These are phyloP conservation scores for Limtongia smithiae DNA, from an alignment of 805 yeast genomes.

Conservation along the genomic window DNA sequence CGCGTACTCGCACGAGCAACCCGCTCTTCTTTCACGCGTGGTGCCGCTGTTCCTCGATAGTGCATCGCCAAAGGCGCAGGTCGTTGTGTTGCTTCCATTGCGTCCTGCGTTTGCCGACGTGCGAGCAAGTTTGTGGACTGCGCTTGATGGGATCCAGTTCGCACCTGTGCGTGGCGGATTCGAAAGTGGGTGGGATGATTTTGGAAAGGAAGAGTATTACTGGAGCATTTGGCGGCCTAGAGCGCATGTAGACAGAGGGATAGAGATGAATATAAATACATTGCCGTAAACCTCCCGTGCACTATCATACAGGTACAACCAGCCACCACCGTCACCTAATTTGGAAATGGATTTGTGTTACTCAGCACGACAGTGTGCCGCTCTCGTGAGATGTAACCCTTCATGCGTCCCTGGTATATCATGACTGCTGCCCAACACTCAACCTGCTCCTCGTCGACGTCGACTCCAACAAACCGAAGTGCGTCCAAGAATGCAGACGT, in stretches of 20 bases:
- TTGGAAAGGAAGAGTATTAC: constrained; percentile 62
- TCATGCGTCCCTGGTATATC: constrained; percentile 57
- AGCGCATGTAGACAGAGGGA: background rate
- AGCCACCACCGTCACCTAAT: background rate
- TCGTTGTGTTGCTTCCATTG: constrained; percentile 73
- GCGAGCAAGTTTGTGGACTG: constrained; percentile 55
- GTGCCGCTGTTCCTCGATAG: constrained; percentile 46
- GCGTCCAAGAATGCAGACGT: constrained; percentile 46
- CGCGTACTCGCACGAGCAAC: constrained; percentile 79
- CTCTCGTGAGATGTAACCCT: constrained; percentile 79
- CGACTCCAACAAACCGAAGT: constrained; percentile 37
- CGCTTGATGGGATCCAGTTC: constrained; percentile 42
- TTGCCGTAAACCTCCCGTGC: background rate
- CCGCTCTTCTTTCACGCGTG: constrained; percentile 64
- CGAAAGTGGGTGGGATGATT: constrained; percentile 78
- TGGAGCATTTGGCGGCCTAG: constrained; percentile 31
- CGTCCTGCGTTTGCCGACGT: constrained; percentile 64
- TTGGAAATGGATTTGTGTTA: constrained; percentile 70
- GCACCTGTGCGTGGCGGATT: constrained; percentile 39
- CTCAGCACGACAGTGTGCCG: constrained; percentile 71
- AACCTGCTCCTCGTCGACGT: constrained; percentile 46
- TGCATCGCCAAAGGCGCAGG: constrained; percentile 39
- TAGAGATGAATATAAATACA: background rate
- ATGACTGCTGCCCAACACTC: constrained; percentile 69
- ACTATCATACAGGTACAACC: background rate